Evolutionary conservation across 768 basidiomycete species (phyloP).

Genomic region (Candolleomyces efflorescens): DNA sequence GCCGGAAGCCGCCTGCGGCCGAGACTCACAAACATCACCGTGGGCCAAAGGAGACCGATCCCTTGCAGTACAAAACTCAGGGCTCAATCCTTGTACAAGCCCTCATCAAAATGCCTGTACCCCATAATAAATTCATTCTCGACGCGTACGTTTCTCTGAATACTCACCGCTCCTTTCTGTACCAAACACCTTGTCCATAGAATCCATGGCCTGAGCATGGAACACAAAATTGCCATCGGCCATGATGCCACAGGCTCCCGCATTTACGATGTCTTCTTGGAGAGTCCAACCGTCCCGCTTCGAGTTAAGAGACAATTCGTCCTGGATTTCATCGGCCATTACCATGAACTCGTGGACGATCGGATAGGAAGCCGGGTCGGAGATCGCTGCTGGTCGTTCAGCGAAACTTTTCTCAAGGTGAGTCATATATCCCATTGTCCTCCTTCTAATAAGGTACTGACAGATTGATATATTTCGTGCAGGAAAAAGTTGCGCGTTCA

Average conservation of each 20-base stretch:
- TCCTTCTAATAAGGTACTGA: conserved; percentile 7
- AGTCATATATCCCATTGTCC: conserved; percentile 13
- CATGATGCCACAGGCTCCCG: conserved; percentile 65
- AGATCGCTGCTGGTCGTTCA: conserved; percentile 86
- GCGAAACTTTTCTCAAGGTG: conserved; percentile 93
- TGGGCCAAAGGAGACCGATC: conserved; percentile 19
- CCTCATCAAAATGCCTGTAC: conserved; percentile 62
- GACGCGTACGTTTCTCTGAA: conserved; percentile 49
- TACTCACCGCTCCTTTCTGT: not conserved
- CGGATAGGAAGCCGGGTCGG: conserved; percentile 86
- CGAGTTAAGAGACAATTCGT: conserved; percentile 72
- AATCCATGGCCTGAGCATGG: conserved; percentile 49
- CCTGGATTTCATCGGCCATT: conserved; percentile 71
- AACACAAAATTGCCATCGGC: conserved; percentile 51
- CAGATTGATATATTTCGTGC: not conserved
- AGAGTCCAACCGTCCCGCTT: conserved; percentile 58
- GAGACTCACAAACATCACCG: conserved; percentile 12
- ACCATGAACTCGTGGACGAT: conserved; percentile 80
- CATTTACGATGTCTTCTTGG: conserved; percentile 74
- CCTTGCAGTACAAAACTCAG: conserved; percentile 68
- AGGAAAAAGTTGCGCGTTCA: conserved; percentile 92
- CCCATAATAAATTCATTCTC: conserved; percentile 63
- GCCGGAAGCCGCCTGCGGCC: not conserved
- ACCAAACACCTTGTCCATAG: conserved; percentile 30
- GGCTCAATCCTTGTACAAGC: conserved; percentile 86